Evolutionary conservation across 805 yeast genomes (phyloP), one percentile per base, ranked within the genome.

Genomic region (Yamadazyma akitaensis): DNA sequence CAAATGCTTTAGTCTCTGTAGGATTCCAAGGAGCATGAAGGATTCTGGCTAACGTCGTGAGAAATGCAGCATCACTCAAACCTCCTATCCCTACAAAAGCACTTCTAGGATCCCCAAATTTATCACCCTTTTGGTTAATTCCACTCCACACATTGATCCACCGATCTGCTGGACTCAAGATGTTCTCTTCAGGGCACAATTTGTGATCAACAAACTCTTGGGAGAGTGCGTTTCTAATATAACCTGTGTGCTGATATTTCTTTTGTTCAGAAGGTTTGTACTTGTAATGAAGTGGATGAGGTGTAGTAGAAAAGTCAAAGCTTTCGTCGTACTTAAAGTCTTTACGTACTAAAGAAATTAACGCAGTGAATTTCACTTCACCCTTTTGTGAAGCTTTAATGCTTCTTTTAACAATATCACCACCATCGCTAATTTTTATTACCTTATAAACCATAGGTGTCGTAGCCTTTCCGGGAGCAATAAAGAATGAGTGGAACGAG

Each of bases 401-500:
- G 37, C 77, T 76, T 39, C 82, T 68, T 40, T 80, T 77, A 30
- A 74, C 66, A 45, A 74, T 77, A 44, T 75, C 75, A 37, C 71
- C 76, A 8, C 83, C 84, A 36, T 77, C 77, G 43, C 80, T 70
- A 19, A 83, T 58, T 37, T 68, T 70, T 16, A 61, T 63, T 6
- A 86, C 90, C 31, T 72, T 65, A 60, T 82, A 86, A 8, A 64
- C 64, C 53, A 82, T 74, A 14, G 77, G 76, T 1, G 63, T 50
- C 0, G 55, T 54, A 0, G 76, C 70, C 35, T 71, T 64, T 0
- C 86, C 89, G 1, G 84, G 79, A 13, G 66, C 62, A 7, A 85
- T 59, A 55, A 85, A 85, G 59, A 79, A 81, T 14, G 82, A 73
- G 57, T 84, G 90, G 46, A 82, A 64, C 10, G 88, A 77, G 30